Evolutionary conservation across 768 basidiomycete species (phyloP).

Genomic region (Neoboletus brunneissimus): DNA sequence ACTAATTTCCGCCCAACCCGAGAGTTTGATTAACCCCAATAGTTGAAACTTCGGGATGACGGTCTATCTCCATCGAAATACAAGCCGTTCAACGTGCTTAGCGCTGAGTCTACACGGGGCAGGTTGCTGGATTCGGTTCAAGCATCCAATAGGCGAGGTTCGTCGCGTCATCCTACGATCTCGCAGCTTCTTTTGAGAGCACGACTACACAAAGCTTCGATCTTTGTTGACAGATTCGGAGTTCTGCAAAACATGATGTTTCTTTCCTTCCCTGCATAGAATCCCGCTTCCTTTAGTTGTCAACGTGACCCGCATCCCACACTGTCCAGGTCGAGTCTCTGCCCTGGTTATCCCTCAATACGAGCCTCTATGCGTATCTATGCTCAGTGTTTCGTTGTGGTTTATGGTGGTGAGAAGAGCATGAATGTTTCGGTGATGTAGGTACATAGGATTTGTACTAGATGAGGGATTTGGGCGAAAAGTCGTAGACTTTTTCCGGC

Average conservation of each 20-base stretch:
- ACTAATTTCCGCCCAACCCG: background rate
- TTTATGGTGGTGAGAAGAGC: too few species aligned
- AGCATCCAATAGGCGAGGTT: background rate
- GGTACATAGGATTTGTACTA: too few species aligned
- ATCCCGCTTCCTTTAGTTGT: background rate
- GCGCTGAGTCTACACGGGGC: background rate
- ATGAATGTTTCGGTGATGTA: too few species aligned
- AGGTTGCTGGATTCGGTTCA: background rate
- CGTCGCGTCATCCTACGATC: too few species aligned
- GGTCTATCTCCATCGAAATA: background rate
- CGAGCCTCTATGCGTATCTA: too few species aligned
- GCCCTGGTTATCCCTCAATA: background rate
- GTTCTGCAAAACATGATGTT: background rate
- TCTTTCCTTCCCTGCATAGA: background rate
- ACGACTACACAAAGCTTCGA: background rate
- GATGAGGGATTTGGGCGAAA: too few species aligned
- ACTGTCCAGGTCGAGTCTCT: slow-evolving; percentile 11
- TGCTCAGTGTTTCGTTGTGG: too few species aligned
- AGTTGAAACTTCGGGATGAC: background rate
- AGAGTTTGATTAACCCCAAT: background rate
- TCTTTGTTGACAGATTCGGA: background rate
- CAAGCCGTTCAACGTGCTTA: background rate
- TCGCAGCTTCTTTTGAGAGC: background rate
- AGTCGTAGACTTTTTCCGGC: too few species aligned
- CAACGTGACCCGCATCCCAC: slow-evolving; percentile 16